These are phyloP conservation scores for Blastosporella zonata DNA, from an alignment of 1,284 basidiomycete genomes.

Conservation along the genomic window DNA sequence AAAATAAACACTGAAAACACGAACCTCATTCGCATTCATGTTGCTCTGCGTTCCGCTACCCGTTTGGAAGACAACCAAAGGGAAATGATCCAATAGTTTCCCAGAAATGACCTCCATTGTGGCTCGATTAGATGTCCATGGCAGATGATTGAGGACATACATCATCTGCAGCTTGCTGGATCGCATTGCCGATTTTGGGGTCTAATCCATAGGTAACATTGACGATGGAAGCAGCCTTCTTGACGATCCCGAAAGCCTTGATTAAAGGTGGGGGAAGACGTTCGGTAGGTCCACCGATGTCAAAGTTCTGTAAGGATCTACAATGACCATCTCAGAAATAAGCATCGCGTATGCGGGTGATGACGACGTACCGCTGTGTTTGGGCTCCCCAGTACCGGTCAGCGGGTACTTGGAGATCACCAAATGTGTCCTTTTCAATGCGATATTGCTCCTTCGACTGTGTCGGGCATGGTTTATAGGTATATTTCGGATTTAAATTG, in stretches of 20 bases:
- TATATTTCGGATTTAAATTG: neutral
- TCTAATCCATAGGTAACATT: constrained; percentile 93
- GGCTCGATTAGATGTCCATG: neutral
- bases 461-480: neutral
- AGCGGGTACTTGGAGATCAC: constrained; percentile 89
- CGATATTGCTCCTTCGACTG: constrained; percentile 53
- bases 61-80: constrained; percentile 98
- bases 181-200: constrained; percentile 84
- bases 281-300: constrained; percentile 94
- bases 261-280: constrained; percentile 93
- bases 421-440: constrained; percentile 84
- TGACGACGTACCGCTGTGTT: constrained; percentile 76
- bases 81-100: constrained; percentile 94
- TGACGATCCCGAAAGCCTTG: constrained; percentile 97
- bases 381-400: constrained; percentile 99
- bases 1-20: neutral
- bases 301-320: constrained; percentile 95
- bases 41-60: constrained; percentile 99
- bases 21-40: constrained; percentile 98
- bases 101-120: constrained; percentile 86
- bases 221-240: constrained; percentile 94
- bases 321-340: neutral
- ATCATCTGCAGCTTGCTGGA: constrained; percentile 94
- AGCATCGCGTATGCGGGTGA: constrained; percentile 6
- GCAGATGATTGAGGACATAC: constrained; percentile 39